Evolutionary conservation across 495 filamentous ascomycete genomes (phyloP).

Genomic region (Talaromyces ruber): DNA sequence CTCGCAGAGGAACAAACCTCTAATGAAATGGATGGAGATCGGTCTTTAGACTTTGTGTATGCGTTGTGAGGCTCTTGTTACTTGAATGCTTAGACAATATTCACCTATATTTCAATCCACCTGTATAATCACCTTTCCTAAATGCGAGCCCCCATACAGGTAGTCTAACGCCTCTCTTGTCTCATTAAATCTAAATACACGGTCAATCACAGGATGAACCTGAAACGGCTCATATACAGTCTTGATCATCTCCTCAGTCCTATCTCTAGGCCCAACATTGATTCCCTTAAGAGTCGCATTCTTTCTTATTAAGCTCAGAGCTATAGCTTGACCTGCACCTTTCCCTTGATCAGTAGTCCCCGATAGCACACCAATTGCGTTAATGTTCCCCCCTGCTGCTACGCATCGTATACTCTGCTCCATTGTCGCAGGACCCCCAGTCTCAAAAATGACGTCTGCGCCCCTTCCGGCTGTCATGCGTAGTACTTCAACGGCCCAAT

Average conservation of each 20-base stretch:
- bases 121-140: constrained; percentile 23
- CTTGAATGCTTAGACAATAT: background rate
- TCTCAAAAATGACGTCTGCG: constrained; percentile 37
- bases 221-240: constrained; percentile 7
- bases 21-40: too few relatives aligned
- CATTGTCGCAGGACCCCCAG: constrained; percentile 43
- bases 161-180: constrained; percentile 15
- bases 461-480: constrained; percentile 20
- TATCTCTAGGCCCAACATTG: constrained; percentile 11
- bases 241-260: constrained; percentile 13
- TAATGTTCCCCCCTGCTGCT: constrained; percentile 50
- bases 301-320: background rate
- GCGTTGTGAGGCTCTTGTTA: background rate
- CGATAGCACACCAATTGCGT: constrained; percentile 49
- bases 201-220: constrained; percentile 15
- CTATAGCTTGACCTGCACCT: background rate
- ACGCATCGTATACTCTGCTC: constrained; percentile 45
- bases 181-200: constrained; percentile 19
- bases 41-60: background rate
- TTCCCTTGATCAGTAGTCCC: background rate
- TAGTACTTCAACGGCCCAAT: constrained; percentile 22
- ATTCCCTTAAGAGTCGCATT: background rate
- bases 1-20: too few relatives aligned
- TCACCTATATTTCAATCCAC: background rate
- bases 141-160: constrained; percentile 13